These are phyloP conservation scores for Apiospora koreana DNA, from an alignment of 2,329 filamentous ascomycete species.

Conservation along the genomic window DNA sequence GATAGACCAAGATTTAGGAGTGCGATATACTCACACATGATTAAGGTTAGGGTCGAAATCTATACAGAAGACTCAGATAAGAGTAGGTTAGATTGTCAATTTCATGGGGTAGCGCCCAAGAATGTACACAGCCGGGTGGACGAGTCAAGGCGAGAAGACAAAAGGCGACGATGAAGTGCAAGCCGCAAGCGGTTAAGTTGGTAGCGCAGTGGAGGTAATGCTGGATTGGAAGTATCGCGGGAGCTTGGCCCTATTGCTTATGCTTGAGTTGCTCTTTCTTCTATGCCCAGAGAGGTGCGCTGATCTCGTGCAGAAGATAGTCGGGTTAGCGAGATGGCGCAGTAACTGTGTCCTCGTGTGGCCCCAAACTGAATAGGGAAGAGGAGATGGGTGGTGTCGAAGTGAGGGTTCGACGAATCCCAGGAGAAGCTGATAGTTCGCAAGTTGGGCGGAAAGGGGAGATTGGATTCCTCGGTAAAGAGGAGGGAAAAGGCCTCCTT, in stretches of 20 bases:
- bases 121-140: slow-evolving; percentile 1
- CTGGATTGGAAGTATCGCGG: neutral
- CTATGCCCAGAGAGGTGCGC: neutral
- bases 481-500: neutral
- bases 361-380: neutral
- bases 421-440: neutral
- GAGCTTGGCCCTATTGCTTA: neutral
- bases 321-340: neutral
- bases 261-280: neutral
- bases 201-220: neutral
- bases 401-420: neutral
- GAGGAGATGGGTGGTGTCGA: neutral
- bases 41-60: neutral
- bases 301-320: slow-evolving; percentile 1
- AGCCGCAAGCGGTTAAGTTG: neutral
- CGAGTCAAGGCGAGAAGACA: neutral
- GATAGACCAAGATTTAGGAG: neutral
- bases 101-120: neutral
- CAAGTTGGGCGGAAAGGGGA: slow-evolving; percentile 1
- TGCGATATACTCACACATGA: slow-evolving; percentile 4
- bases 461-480: neutral
- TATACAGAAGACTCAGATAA: neutral
- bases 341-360: neutral
- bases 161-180: neutral
- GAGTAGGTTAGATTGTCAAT: neutral